These are phyloP conservation scores for Umbelopsis vinacea DNA, from an alignment of 192 early-diverging fungal genomes.

Conservation along the genomic window DNA sequence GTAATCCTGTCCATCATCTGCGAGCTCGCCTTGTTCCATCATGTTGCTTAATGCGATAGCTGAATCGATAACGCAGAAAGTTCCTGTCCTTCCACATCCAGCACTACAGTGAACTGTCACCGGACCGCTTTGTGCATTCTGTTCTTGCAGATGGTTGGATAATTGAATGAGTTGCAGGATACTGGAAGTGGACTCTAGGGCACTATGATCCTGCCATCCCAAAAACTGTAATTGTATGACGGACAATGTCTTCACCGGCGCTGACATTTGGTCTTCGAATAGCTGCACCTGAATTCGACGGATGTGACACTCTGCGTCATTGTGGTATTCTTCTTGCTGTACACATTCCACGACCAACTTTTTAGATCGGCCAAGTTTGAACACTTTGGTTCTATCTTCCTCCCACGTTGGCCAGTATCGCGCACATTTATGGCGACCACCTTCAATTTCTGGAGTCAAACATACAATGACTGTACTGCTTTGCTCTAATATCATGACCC, in stretches of 20 bases:
- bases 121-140: slow-evolving; percentile 44
- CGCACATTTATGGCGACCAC: slow-evolving; percentile 75
- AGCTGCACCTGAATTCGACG: slow-evolving; percentile 32
- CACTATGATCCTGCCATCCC: slow-evolving; percentile 86
- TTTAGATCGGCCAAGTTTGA: background rate
- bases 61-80: slow-evolving; percentile 77
- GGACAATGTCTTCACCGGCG: slow-evolving; percentile 19
- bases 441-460: slow-evolving; percentile 80
- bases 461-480: slow-evolving; percentile 79
- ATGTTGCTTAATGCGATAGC: slow-evolving; percentile 4
- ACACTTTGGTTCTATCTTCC: slow-evolving; percentile 23
- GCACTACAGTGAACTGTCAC: slow-evolving; percentile 87
- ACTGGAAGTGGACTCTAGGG: slow-evolving; percentile 57
- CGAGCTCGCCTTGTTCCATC: background rate
- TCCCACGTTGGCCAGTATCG: slow-evolving; percentile 80
- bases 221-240: slow-evolving; percentile 79
- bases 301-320: slow-evolving; percentile 26
- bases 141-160: slow-evolving; percentile 14
- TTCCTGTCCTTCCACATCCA: slow-evolving; percentile 86
- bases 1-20: slow-evolving; percentile 53
- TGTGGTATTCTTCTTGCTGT: slow-evolving; percentile 9
- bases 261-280: background rate
- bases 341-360: slow-evolving; percentile 11
- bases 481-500: slow-evolving; percentile 91
- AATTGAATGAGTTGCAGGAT: slow-evolving; percentile 56